Evolutionary conservation across 345 rosid species (phyloP).

Genomic region (Linum lewisii): DNA sequence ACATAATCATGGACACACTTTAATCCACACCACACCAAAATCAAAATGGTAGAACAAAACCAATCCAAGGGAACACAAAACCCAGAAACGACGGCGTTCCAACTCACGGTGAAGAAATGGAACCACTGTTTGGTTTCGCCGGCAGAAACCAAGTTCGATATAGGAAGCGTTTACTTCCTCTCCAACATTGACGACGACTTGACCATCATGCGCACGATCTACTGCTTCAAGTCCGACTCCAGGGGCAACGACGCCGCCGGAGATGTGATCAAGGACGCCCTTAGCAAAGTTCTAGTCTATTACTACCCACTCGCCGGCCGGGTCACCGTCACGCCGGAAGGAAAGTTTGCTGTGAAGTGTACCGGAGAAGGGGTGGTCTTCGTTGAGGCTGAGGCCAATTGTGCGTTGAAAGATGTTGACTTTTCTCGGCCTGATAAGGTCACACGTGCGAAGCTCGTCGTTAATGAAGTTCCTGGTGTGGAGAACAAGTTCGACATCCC

Average conservation of each 20-base stretch:
- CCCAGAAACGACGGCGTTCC: not conserved
- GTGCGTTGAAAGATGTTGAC: slow-evolving; percentile 60
- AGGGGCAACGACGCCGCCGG: not conserved
- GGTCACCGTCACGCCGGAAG: slow-evolving; percentile 21
- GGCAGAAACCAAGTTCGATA: not conserved
- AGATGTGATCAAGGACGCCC: not conserved
- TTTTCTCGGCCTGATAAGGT: slow-evolving; percentile 72
- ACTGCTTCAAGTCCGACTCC: not conserved
- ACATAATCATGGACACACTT: no score
- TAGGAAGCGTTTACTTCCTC: slow-evolving; percentile 4
- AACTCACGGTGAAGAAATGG: not conserved
- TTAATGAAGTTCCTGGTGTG: slow-evolving; percentile 47
- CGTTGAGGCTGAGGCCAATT: slow-evolving; percentile 75
- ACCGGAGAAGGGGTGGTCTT: slow-evolving; percentile 75
- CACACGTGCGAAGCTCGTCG: slow-evolving; percentile 72
- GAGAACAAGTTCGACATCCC: not conserved
- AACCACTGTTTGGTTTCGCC: not conserved
- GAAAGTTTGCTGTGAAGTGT: slow-evolving; percentile 70
- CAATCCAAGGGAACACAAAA: slow-evolving; percentile 27
- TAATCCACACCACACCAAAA: no score
- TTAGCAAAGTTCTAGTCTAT: not conserved
- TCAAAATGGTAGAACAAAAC: no score
- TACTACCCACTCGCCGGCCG: slow-evolving; percentile 4
- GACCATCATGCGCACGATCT: not conserved
- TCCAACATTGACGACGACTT: slow-evolving; percentile 1